phyloP scores from a whole-genome alignment of 129 eudicot genomes.

The Lactuca saligna region DNA sequence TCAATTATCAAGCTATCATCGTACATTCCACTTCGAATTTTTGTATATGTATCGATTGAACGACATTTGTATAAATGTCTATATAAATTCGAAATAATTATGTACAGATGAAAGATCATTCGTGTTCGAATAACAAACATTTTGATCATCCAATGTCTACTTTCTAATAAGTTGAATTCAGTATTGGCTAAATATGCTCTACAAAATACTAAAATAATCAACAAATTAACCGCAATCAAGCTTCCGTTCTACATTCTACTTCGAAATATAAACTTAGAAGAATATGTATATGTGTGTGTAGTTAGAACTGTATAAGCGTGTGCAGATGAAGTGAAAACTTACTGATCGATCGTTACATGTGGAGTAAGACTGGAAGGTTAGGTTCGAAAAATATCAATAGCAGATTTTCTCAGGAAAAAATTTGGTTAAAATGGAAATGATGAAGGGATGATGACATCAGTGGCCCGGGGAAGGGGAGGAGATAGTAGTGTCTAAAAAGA shows the following conservation, averaged over 20 bases:
- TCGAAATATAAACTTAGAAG: conserved; percentile 6
- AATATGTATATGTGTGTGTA: background rate
- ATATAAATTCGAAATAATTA: background rate
- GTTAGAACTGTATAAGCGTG: conserved; percentile 3
- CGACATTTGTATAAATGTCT: background rate
- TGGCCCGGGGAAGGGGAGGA: background rate
- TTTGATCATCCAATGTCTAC: background rate
- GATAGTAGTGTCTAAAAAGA: background rate
- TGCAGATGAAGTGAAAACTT: conserved; percentile 11
- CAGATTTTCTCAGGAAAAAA: conserved; percentile 38
- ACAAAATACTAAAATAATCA: background rate
- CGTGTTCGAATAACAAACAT: background rate
- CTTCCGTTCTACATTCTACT: conserved; percentile 15
- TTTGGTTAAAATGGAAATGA: conserved; percentile 39
- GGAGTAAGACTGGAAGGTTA: conserved; percentile 19
- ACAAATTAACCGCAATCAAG: conserved; percentile 16
- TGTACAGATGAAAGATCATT: conserved; percentile 1
- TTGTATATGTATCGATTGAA: background rate
- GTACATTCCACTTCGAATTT: conserved; percentile 12
- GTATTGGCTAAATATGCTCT: background rate
- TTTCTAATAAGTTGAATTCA: conserved; percentile 10
- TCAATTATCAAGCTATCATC: background rate
- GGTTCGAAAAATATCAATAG: conserved; percentile 32
- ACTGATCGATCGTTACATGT: conserved; percentile 29
- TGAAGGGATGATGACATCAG: conserved; percentile 36